Evolutionary conservation across 2,329 filamentous ascomycete species (phyloP).

Genomic region (Botrytis aclada): DNA sequence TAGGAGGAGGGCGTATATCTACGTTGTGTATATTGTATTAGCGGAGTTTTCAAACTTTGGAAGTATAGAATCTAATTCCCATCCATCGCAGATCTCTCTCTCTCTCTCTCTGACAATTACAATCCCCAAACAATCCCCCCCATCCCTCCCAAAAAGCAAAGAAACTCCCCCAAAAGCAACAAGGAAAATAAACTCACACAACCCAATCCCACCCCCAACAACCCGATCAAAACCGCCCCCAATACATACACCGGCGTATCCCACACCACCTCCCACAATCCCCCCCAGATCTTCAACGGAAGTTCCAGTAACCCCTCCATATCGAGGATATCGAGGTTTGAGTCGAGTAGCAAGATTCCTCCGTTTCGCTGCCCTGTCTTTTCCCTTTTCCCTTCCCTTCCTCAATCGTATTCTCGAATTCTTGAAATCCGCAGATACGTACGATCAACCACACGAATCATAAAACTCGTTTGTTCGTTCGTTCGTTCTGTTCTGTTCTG

Average conservation of each 20-base stretch:
- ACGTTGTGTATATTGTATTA: conserved; percentile 1
- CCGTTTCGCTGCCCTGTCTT: too few species aligned
- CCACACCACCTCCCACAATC: not conserved
- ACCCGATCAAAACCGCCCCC: not conserved
- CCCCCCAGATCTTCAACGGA: not conserved
- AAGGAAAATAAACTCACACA: not conserved
- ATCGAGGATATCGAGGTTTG: not conserved
- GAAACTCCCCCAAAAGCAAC: conserved; percentile 13
- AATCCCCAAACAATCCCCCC: too few species aligned
- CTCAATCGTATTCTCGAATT: not conserved
- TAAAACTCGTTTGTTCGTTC: not conserved
- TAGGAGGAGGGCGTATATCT: conserved; percentile 68
- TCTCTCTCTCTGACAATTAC: not conserved
- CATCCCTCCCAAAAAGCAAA: too few species aligned
- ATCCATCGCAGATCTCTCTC: conserved; percentile 3
- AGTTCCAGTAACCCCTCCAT: conserved; percentile 13
- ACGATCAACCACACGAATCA: not conserved
- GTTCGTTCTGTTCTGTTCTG: too few species aligned
- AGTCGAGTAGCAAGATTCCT: not conserved
- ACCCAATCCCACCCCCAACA: not conserved
- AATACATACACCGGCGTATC: conserved; percentile 1
- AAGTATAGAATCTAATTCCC: not conserved
- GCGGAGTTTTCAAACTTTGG: not conserved
- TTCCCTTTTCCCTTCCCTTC: not conserved
- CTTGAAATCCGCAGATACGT: not conserved